phyloP scores from a whole-genome alignment of 1,139 yeast genomes.

The Yamadazyma conglobata region DNA sequence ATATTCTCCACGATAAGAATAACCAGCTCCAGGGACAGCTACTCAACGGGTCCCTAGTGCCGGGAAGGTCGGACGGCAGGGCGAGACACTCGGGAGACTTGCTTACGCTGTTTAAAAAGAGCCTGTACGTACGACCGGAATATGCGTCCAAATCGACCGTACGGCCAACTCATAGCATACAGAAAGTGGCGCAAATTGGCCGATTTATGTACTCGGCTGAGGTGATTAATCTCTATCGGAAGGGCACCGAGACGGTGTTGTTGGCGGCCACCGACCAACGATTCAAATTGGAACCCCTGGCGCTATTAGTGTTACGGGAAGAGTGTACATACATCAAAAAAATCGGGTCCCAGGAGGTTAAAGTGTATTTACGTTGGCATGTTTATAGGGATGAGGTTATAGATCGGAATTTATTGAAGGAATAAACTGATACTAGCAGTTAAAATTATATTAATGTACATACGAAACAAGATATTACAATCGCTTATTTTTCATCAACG shows the following conservation, averaged over 20 bases:
- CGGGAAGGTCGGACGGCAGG: background rate
- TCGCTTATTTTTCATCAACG: slow-evolving; percentile 9
- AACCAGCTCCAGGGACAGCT: slow-evolving; percentile 1
- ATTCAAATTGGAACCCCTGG: slow-evolving; percentile 8
- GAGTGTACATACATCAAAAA: slow-evolving; percentile 8
- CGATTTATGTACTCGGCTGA: slow-evolving; percentile 19
- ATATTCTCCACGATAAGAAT: slow-evolving; percentile 12
- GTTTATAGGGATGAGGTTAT: slow-evolving; percentile 14
- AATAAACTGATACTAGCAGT: too few species aligned
- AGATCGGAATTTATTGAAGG: slow-evolving; percentile 7
- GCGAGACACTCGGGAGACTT: background rate
- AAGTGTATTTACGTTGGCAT: slow-evolving; percentile 14
- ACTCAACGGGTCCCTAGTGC: background rate
- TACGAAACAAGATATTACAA: slow-evolving; percentile 2
- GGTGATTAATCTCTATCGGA: slow-evolving; percentile 7
- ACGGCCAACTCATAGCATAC: slow-evolving; percentile 18
- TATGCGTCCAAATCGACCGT: too few species aligned
- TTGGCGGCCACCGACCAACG: slow-evolving; percentile 19
- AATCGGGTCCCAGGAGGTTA: slow-evolving; percentile 3
- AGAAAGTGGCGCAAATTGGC: slow-evolving; percentile 16
- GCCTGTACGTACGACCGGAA: slow-evolving; percentile 12
- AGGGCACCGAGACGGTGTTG: slow-evolving; percentile 9
- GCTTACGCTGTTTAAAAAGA: background rate
- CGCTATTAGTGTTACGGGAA: slow-evolving; percentile 10
- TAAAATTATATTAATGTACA: slow-evolving; percentile 2